Evolutionary conservation across 2,329 filamentous ascomycete genomes (phyloP).

Genomic region (Immersiporthe knoxdaviesiana): DNA sequence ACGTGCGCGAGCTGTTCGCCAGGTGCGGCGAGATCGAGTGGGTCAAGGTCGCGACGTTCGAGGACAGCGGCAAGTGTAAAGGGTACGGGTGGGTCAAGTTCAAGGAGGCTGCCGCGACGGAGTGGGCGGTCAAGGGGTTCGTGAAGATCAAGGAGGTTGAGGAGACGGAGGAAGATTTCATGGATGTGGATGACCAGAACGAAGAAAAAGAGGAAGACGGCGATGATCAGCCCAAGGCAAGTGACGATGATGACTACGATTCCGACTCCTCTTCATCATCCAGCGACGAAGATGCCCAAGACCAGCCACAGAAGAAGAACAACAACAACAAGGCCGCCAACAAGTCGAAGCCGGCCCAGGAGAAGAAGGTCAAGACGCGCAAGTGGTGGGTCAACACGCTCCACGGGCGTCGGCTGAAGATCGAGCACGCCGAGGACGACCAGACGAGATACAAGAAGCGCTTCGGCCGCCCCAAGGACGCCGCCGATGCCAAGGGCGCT

Average conservation of each 20-base stretch:
- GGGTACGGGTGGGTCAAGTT: constrained; percentile 97
- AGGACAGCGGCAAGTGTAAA: constrained; percentile 97
- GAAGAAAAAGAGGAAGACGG: constrained; percentile 50
- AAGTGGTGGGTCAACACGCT: constrained; percentile 89
- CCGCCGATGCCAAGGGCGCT: not conserved
- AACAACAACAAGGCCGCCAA: not conserved
- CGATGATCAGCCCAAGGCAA: constrained; percentile 42
- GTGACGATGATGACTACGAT: constrained; percentile 36
- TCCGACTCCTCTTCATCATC: constrained; percentile 34
- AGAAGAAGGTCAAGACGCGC: constrained; percentile 60
- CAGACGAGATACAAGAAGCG: constrained; percentile 91
- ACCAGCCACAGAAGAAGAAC: constrained; percentile 13
- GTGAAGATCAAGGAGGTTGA: constrained; percentile 70
- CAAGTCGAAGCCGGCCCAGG: constrained; percentile 41
- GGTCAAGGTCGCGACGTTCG: constrained; percentile 90
- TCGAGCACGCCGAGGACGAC: constrained; percentile 93
- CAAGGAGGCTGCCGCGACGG: constrained; percentile 74
- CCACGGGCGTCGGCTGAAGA: constrained; percentile 77
- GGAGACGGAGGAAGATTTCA: constrained; percentile 65
- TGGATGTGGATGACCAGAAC: constrained; percentile 47
- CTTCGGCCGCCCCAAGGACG: constrained; percentile 56
- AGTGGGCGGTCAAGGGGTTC: constrained; percentile 79
- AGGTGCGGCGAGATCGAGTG: constrained; percentile 83
- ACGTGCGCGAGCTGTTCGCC: constrained; percentile 77
- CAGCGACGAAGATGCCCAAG: constrained; percentile 36